Evolutionary conservation across 176 grass and related monocot genomes (phyloP).

Genomic region (Pontederia paniculata): DNA sequence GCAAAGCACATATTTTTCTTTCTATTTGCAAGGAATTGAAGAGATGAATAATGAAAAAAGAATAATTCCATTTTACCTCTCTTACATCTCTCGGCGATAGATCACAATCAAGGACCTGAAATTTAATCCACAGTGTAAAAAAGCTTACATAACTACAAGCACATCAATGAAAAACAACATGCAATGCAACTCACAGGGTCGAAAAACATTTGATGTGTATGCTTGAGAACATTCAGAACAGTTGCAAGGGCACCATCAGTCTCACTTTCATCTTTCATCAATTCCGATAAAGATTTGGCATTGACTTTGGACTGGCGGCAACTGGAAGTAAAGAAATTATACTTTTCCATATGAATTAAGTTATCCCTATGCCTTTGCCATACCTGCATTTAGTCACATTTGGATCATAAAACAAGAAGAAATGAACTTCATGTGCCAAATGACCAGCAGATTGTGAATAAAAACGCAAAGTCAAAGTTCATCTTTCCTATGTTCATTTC

Average conservation of each 20-base stretch:
- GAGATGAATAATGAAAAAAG: not conserved
- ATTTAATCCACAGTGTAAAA: slow-evolving; percentile 8
- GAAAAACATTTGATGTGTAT: slow-evolving; percentile 58
- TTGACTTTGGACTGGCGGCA: slow-evolving; percentile 44
- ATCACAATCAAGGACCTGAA: slow-evolving; percentile 41
- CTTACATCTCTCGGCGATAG: slow-evolving; percentile 52
- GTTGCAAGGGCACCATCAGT: slow-evolving; percentile 63
- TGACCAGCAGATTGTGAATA: too few species aligned
- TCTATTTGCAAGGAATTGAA: too few species aligned
- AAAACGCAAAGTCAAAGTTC: too few species aligned
- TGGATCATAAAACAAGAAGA: not conserved
- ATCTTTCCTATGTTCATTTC: too few species aligned
- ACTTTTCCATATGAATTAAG: slow-evolving; percentile 90
- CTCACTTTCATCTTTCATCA: slow-evolving; percentile 77
- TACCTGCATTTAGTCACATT: slow-evolving; percentile 27
- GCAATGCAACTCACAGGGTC: slow-evolving; percentile 42
- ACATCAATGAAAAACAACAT: not conserved
- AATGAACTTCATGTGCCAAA: not conserved
- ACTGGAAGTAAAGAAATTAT: slow-evolving; percentile 88
- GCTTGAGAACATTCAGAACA: slow-evolving; percentile 66
- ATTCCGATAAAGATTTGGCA: slow-evolving; percentile 53
- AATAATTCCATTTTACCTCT: slow-evolving; percentile 29
- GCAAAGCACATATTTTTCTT: too few species aligned
- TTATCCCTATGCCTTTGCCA: slow-evolving; percentile 94
- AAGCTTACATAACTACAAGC: not conserved